Evolutionary conservation across 2,329 filamentous ascomycete genomes (phyloP), one percentile per base, ranked within the genome.

Genomic region (Mycosphaerella sp.): DNA sequence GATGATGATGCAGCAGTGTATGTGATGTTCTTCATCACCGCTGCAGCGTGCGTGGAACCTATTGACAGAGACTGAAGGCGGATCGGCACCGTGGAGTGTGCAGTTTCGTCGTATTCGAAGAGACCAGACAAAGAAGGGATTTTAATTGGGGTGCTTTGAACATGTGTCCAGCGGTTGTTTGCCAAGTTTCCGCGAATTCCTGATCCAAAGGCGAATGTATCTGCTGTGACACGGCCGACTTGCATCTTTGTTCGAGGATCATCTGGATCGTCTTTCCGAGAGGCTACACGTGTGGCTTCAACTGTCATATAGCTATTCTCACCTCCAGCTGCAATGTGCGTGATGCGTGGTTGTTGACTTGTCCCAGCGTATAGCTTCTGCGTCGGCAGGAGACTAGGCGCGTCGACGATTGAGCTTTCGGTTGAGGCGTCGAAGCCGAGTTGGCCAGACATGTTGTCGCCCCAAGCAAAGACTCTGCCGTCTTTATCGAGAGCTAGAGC

Each of bases 401-500:
- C 77, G 58, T 91, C 86, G 18, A 86, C 74, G 51, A 73, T 79
- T 6, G 80, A 75, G 13, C 80, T 73, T 25, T 84, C 79, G 0
- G 78, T 67, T 43, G 82, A 81, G 47, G 79, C 80, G 44, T 88
- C 81, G 61, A 91, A 82, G n/a, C 91, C 91, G 3, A 97, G 77
- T 69, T 97, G 93, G n/a, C 93, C 93, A 39, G 81, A 80, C 0
- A 84, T 83, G 71, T 97, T 97, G 68, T 97, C 90, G 34, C 93
- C 93, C 71, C 95, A 97, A 6, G 83, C 77, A 68, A 93, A 95
- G 13, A 93, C 78, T 13, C 82, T 80, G 13, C 91, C 91, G 46
- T 85, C 76, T 53, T 80, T 79, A 64, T 91, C 87, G 13, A 89
- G 76, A 0, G 82, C 86, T 1, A 94, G 72, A 3, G 89, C 95